Base-by-base conservation (phyloP, 2,329 filamentous ascomycete genomes). In the Eutypa lata region DNA sequence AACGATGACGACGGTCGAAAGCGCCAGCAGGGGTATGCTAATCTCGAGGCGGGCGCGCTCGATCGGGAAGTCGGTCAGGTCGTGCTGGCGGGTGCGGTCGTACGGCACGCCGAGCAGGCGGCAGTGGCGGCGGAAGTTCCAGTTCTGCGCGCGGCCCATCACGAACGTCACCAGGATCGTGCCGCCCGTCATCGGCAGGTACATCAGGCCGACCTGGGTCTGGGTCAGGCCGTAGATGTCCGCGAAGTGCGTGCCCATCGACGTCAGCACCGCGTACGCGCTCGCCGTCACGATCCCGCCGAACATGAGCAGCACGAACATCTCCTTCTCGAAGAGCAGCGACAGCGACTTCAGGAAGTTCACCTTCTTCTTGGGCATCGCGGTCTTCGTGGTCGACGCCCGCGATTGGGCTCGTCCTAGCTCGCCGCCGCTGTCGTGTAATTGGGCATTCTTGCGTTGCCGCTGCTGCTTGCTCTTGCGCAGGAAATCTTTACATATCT, bases 81-180 rank as follows among this genome's bases (percentile, higher is more conserved):
- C 66, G 31, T 70, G 67, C 53, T 69, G 73, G 42, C 76, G 75
- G 48, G 71, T 77, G 52, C 71, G 73, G 35, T 73, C 73, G 53
- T 83, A 74, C 0, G 72, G 64, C n/a, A 86, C 68, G 11, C 77
- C 76, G 2, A 77, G 68, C 2, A 68, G 69, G 11, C 66, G 65
- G 18, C 82, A 82, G 49, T 81, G 73, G 3, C 82, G 76, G 0
- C 76, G 71, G 63, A 83, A 88, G 59, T 84, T 86, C 71, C 77
- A 79, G 62, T 88, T 84, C 4, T 86, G 71, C 3, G 84, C 51
- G 26, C 71, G 71, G 5, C 83, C 80, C 18, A 69, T 66, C 14
- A 63, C 55, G 22, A 67, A 52, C 1, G 68, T 69, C 2, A 71
- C 63, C 2, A 71, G 40, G 16, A 71, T 62, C 44, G 69, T 70